These are phyloP conservation scores for Penicillium nordicum DNA, from an alignment of 2,329 filamentous ascomycete species.

Conservation along the genomic window DNA sequence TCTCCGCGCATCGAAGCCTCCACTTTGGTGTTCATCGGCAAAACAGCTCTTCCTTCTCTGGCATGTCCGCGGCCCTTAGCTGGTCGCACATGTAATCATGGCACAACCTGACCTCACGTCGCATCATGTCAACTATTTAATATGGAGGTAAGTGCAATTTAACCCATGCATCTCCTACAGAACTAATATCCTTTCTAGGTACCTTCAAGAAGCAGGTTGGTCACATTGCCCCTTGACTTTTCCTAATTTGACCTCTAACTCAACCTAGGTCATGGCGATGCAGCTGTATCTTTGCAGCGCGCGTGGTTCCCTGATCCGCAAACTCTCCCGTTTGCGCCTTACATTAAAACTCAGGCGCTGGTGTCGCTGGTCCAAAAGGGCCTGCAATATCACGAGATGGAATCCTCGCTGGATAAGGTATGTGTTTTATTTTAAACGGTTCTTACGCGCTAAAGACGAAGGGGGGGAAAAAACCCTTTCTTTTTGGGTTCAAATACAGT, in stretches of 20 bases:
- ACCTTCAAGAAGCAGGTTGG: constrained; percentile 55
- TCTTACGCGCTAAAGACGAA: neutral
- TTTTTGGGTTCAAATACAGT: neutral
- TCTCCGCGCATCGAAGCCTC: constrained; percentile 10
- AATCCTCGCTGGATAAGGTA: constrained; percentile 50
- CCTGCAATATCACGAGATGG: constrained; percentile 53
- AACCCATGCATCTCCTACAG: constrained; percentile 13
- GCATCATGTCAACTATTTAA: constrained; percentile 66
- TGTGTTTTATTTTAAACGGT: constrained; percentile 14
- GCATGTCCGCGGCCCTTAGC: constrained; percentile 27
- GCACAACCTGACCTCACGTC: constrained; percentile 43
- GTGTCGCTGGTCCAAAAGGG: constrained; percentile 63
- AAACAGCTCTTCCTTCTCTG: constrained; percentile 31
- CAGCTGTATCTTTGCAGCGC: constrained; percentile 58
- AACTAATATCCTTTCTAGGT: constrained; percentile 31
- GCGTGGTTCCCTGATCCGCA: constrained; percentile 63
- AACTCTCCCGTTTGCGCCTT: constrained; percentile 57
- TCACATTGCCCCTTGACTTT: constrained; percentile 13
- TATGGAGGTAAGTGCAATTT: constrained; percentile 56
- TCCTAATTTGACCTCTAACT: constrained; percentile 17
- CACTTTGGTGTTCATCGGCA: constrained; percentile 25
- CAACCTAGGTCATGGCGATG: constrained; percentile 53
- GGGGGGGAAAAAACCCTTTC: neutral
- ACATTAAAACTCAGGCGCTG: constrained; percentile 58
- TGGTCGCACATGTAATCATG: constrained; percentile 45